A percentile compares a stretch with the other conserved stretches of the same genome.
Evolutionary conservation across 352 stramenopile species (phyloP).

Genomic region (Pythium periplocum): DNA sequence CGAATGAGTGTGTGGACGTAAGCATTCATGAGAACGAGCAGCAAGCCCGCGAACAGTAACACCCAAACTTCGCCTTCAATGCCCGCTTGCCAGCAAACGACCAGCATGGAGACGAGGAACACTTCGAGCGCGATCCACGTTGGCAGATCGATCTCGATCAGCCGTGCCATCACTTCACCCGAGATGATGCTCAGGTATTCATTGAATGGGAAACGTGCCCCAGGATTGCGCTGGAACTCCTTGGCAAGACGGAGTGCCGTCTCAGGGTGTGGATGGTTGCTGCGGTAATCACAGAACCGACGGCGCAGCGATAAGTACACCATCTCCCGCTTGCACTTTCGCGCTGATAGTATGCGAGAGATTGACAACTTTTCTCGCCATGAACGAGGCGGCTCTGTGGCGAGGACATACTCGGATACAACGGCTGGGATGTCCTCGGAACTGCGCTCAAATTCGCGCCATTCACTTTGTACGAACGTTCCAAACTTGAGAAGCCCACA

Average conservation of each 20-base stretch:
- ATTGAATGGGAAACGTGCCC: conserved; percentile 66
- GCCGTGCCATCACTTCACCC: conserved; percentile 59
- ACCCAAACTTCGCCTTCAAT: conserved; percentile 33
- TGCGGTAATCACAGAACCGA: conserved; percentile 66
- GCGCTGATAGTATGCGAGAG: conserved; percentile 18
- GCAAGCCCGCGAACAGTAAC: conserved; percentile 29
- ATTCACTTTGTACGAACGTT: conserved; percentile 56
- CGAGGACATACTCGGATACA: conserved; percentile 53
- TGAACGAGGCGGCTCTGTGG: conserved; percentile 33
- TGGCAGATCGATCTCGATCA: conserved; percentile 68
- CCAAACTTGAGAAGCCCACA: conserved; percentile 56
- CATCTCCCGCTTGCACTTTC: conserved; percentile 49
- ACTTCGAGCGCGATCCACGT: conserved; percentile 64
- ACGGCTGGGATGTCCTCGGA: conserved; percentile 43
- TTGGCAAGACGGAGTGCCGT: conserved; percentile 35
- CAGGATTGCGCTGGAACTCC: conserved; percentile 54
- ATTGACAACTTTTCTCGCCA: conserved; percentile 36
- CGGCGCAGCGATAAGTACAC: conserved; percentile 56
- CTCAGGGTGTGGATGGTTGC: conserved; percentile 55
- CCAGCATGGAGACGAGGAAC: conserved; percentile 38
- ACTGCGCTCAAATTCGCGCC: conserved; percentile 65
- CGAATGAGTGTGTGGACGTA: conserved; percentile 42
- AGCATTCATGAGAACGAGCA: conserved; percentile 41
- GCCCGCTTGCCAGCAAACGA: conserved; percentile 38
- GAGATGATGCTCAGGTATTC: conserved; percentile 77